Conservation (phyloP, 2,329 filamentous ascomycete species). For the Passalora sequoiae region DNA sequence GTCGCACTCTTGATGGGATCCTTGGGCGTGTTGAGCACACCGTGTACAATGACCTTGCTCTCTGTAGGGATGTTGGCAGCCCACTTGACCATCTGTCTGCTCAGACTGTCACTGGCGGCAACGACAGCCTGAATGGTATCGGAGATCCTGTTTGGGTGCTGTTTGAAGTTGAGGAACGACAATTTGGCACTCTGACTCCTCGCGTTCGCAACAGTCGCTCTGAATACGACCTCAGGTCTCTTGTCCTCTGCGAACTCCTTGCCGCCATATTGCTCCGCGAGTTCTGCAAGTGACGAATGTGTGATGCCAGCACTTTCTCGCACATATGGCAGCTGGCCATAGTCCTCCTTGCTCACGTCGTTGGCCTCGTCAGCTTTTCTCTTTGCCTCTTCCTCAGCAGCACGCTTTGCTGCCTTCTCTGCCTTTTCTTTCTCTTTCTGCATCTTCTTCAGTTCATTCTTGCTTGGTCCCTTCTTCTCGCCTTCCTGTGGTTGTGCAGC, state of each 20-base stretch:
- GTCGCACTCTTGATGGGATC: slow-evolving; percentile 85
- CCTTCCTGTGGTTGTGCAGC: slow-evolving; percentile 15
- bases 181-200: slow-evolving; percentile 87
- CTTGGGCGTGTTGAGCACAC: slow-evolving; percentile 70
- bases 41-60: slow-evolving; percentile 74
- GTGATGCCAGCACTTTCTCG: slow-evolving; percentile 42
- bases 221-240: slow-evolving; percentile 60
- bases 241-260: slow-evolving; percentile 23
- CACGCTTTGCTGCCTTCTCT: slow-evolving; percentile 63
- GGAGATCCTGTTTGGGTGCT: slow-evolving; percentile 52
- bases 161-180: slow-evolving; percentile 79
- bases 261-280: slow-evolving; percentile 56
- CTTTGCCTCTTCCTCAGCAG: slow-evolving; percentile 62
- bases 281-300: slow-evolving; percentile 55
- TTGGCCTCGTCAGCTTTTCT: slow-evolving; percentile 62
- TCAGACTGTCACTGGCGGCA: slow-evolving; percentile 54
- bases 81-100: slow-evolving; percentile 94
- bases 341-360: slow-evolving; percentile 68
- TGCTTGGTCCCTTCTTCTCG: slow-evolving; percentile 54
- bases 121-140: slow-evolving; percentile 74
- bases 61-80: slow-evolving; percentile 69
- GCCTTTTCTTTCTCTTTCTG: slow-evolving; percentile 82
- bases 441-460: slow-evolving; percentile 80
- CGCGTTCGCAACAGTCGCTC: slow-evolving; percentile 80
- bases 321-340: slow-evolving; percentile 63